Base-by-base conservation (phyloP, 2,329 filamentous ascomycete genomes). In the Thielaviopsis populi region DNA sequence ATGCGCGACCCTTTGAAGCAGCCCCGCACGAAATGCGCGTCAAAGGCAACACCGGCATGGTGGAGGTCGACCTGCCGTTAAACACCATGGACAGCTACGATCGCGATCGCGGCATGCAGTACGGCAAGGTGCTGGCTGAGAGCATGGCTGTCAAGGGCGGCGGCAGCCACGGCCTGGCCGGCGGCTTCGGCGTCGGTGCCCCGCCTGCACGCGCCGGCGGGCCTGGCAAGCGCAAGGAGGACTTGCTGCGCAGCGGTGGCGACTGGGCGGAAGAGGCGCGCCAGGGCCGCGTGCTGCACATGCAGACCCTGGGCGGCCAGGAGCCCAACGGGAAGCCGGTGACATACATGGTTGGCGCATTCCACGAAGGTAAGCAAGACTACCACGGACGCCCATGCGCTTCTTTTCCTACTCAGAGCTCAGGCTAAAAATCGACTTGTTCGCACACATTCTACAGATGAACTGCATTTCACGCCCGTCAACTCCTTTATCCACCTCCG, bases 331-430 rank as follows among this genome's bases (percentile, higher is more conserved):
- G 84, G 2, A 83, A 85, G 68, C 82, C 86, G 68, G 86, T 87
- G 24, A 86, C 89, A 68, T 95, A 95, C 76, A 95, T 96, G 85
- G 80, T 96, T 60, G 94, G 90, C 33, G 87, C 91, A n/a, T 96
- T 97, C 72, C 83, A 87, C 71, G 86, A 86, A 61, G 83, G 89
- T 92, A 74, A 69, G 84, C 78, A 24, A 30, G 4, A 54, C 46
- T 19, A 42, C 42, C 22, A 19, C 3, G 7, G 30, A 7, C 30
- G 7, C 3, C 30, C 30, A 33, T 33, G 30, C 7, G 3, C 30
- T 33, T 33, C 30, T 33, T 33, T 33, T 33, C 7, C 3, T 33
- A 33, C 3, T 3, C 30, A 59, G 56, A 19, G 22, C 56, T 11
- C n/a, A 13, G 17, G 8, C n/a, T 41, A 59, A 59, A n/a, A 22